Base-by-base conservation (phyloP, 768 basidiomycete species). In the Trametes sanguinea region DNA sequence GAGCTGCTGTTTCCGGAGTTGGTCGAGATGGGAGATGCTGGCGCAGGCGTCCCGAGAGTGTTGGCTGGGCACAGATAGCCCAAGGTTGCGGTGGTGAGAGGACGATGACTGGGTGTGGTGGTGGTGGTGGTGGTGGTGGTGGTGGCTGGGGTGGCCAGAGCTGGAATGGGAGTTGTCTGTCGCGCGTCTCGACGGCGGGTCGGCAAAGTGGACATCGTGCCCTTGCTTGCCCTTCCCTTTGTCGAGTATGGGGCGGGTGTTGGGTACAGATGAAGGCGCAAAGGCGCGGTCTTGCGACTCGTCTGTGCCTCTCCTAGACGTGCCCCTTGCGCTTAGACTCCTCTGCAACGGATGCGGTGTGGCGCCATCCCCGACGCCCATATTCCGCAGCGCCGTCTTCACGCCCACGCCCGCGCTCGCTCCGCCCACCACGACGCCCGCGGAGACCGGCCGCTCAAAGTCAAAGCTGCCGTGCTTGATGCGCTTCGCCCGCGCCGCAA, bases 381-480 rank as follows among this genome's bases (percentile, higher is more conserved):
- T 63, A n/a, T 53, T 60, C 16, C 60, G 63, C 51, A 71, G 47
- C 9, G 67, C 66, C n/a, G 65, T 63, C 57, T 51, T 60, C 35
- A 68, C 56, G 43, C 55, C 66, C 48, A 65, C 42, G 42, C 62
- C 62, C 32, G 47, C 60, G 16, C 58, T 60, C 22, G 53, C 47
- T 29, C 57, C 42, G 11, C 50, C 11, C 11, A 51, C 54, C 50
- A 45, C 14, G 32, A 51, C 54, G 54, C 58, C 58, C 48, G 68
- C 29, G 4, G 71, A 70, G 13, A 83, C 80, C 0, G 89, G 88
- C 39, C 88, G 78, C 72, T 90, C 89, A 65, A 90, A 90, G 68
- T 90, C 89, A 70, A 90, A 90, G 67, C 85, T 88, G 5, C 88
- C 88, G 64, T 88, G 87, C 68, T 88, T 87, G 44, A 77, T 81